phyloP scores from a whole-genome alignment of 1,284 basidiomycete species.

The Irpex lacteus region DNA sequence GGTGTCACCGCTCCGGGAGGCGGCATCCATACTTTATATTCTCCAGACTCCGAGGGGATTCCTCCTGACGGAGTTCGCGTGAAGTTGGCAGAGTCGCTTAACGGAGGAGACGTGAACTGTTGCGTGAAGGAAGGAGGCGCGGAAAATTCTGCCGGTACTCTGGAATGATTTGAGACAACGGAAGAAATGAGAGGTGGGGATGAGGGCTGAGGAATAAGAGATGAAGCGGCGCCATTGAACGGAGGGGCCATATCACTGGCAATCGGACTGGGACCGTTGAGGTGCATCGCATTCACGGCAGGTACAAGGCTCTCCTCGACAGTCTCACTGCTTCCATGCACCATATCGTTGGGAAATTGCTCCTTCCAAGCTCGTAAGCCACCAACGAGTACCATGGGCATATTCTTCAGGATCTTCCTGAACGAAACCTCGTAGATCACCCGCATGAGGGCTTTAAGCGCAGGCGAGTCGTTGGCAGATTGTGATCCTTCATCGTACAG shows the following conservation, averaged over 20 bases:
- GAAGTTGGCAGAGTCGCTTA: conserved; percentile 22
- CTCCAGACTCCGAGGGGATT: conserved; percentile 20
- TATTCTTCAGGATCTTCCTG: conserved; percentile 68
- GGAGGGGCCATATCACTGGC: conserved; percentile 15
- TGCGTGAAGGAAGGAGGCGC: conserved; percentile 18
- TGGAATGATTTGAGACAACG: conserved; percentile 17
- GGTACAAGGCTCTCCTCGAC: background rate
- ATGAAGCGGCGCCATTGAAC: background rate
- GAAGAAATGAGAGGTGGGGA: conserved; percentile 14
- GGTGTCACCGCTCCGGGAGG: conserved; percentile 9
- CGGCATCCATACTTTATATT: conserved; percentile 26
- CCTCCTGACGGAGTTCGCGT: conserved; percentile 24
- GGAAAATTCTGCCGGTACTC: conserved; percentile 27
- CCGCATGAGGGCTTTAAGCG: conserved; percentile 59
- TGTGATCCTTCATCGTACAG: conserved; percentile 80
- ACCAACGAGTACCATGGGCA: conserved; percentile 84
- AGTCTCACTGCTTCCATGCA: conserved; percentile 27
- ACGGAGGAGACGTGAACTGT: conserved; percentile 16
- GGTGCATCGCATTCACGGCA: conserved; percentile 13
- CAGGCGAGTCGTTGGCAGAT: conserved; percentile 46
- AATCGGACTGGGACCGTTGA: conserved; percentile 8
- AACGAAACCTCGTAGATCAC: conserved; percentile 77
- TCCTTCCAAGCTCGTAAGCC: conserved; percentile 84
- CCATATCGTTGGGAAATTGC: conserved; percentile 53
- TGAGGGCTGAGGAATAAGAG: conserved; percentile 15